Evolutionary conservation across 495 filamentous ascomycete genomes (phyloP), one percentile per base, ranked within the genome.

Genomic region (Tuber microsphaerosporum): DNA sequence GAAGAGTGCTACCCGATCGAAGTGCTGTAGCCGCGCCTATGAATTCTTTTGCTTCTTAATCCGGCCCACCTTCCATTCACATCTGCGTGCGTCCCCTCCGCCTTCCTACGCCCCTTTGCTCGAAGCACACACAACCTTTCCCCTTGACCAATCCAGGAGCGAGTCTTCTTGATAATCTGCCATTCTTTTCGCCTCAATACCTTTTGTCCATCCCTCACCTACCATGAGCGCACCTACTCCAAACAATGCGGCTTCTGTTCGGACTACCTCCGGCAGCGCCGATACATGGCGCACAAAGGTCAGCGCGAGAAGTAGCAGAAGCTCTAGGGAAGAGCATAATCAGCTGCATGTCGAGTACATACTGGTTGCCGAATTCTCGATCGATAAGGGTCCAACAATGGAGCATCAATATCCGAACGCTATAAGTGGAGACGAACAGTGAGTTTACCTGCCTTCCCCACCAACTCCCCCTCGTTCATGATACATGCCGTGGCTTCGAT

Each of bases 281-380:
- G 77, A 72, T 48, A 82, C 80, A 42, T 65, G 75, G 26, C 74
- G 34, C n/a, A 76, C 80, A 43, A 72, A 77, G 46, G 75, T 44
- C 74, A 82, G 80, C 39, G 80, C 73, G 42, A 74, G 80, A 69
- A 81, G 76, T 71, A 76, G 75, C 45, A 72, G 74, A 43, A 81
- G 80, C 71, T 79, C 77, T 69, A 78, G 78, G 75, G 56, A 65
- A 34, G 56, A 65, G n/a, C 79, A 85, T 65, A 83, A 88, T 45
- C 94, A 97, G 84, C 93, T 92, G 77, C 95, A 99, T 90, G 95
- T 99, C 82, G 95, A 98, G 83, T 99, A 97, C 82, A 97, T 99
- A 74, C 87, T 99, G n/a, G 96, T 99, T 71, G 95, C 95, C 0
- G 95, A 94, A 4, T 99, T 99, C 84, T 93, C 97, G 82, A 97